Evolutionary conservation across 1,284 basidiomycete species (phyloP).

Genomic region (Caloboletus inedulis): DNA sequence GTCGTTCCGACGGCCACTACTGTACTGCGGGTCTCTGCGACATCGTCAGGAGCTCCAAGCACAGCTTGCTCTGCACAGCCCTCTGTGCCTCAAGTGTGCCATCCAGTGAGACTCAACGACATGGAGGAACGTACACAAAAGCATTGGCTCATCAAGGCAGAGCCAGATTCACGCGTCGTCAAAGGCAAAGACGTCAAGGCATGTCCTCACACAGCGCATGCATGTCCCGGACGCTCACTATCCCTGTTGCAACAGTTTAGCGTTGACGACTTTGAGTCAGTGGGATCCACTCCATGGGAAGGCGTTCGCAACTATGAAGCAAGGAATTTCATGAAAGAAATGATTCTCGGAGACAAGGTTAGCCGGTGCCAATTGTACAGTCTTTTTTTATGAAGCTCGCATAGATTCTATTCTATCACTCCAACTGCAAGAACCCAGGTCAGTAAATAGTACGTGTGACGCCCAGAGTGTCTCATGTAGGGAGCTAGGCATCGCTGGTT

Average conservation of each 20-base stretch:
- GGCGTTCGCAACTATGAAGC: constrained; percentile 92
- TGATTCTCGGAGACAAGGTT: constrained; percentile 83
- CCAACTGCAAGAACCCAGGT: constrained; percentile 89
- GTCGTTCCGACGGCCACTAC: no score
- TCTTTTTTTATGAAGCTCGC: background rate
- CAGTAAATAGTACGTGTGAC: constrained; percentile 15
- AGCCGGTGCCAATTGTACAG: constrained; percentile 18
- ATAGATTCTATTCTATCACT: constrained; percentile 83
- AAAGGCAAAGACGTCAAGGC: constrained; percentile 92
- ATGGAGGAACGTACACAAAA: constrained; percentile 21
- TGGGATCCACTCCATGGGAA: constrained; percentile 82
- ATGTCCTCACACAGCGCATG: constrained; percentile 18
- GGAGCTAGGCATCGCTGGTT: constrained; percentile 72
- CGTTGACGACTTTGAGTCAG: constrained; percentile 82
- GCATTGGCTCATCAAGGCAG: constrained; percentile 89
- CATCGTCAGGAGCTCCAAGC: no score
- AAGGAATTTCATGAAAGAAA: constrained; percentile 88
- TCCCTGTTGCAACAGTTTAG: constrained; percentile 61
- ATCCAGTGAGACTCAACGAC: background rate
- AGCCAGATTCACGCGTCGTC: constrained; percentile 83
- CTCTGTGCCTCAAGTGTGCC: no score
- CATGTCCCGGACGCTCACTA: background rate
- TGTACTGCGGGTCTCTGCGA: no score
- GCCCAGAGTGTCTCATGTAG: constrained; percentile 8
- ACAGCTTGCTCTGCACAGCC: no score